Conservation (phyloP, 2,329 filamentous ascomycete genomes). For the Penicillium expansum region DNA sequence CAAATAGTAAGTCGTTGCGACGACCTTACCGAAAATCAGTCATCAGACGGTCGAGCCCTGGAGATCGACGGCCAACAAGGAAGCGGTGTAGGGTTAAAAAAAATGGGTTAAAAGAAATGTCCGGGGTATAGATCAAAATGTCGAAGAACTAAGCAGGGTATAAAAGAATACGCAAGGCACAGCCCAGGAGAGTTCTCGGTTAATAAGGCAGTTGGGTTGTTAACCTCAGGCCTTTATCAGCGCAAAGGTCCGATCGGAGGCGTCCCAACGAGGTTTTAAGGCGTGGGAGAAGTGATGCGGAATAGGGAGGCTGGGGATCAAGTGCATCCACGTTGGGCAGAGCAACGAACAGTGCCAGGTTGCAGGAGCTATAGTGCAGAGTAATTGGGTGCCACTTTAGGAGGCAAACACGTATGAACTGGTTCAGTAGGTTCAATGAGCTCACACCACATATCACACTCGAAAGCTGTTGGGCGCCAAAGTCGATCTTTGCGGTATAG, state of each 20-base stretch:
- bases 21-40: slow-evolving; percentile 14
- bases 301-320: slow-evolving; percentile 19
- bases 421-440: slow-evolving; percentile 9
- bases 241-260: slow-evolving; percentile 14
- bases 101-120: not conserved
- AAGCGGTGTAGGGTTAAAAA: slow-evolving; percentile 16
- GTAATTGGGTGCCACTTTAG: slow-evolving; percentile 22
- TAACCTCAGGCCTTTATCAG: slow-evolving; percentile 9
- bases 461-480: slow-evolving; percentile 17
- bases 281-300: slow-evolving; percentile 12
- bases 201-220: slow-evolving; percentile 4
- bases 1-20: slow-evolving; percentile 12
- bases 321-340: slow-evolving; percentile 24
- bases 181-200: not conserved
- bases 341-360: slow-evolving; percentile 18
- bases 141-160: not conserved
- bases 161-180: slow-evolving; percentile 1
- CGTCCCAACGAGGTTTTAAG: slow-evolving; percentile 7
- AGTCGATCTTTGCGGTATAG: slow-evolving; percentile 25
- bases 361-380: slow-evolving; percentile 11
- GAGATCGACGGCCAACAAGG: slow-evolving; percentile 8
- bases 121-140: slow-evolving; percentile 9
- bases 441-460: slow-evolving; percentile 13
- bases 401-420: slow-evolving; percentile 20
- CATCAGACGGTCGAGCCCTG: slow-evolving; percentile 16